These are phyloP conservation scores for Inonotus obliquus DNA, from an alignment of 1,284 basidiomycete genomes.

Conservation along the genomic window DNA sequence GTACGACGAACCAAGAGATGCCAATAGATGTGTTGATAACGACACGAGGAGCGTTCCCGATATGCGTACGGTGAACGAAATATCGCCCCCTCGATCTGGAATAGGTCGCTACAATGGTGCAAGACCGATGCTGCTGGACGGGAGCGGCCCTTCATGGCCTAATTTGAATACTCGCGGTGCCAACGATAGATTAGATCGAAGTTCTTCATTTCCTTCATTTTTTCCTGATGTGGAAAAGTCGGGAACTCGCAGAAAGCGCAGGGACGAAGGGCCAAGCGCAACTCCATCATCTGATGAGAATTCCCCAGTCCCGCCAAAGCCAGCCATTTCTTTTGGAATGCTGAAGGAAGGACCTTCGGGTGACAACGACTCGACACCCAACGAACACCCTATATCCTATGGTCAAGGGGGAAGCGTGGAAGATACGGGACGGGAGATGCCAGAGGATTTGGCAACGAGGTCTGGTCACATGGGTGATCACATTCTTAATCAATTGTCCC, in stretches of 20 bases:
- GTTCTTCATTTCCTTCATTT: background rate
- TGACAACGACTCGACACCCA: background rate
- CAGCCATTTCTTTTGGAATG: background rate
- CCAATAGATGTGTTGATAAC: background rate
- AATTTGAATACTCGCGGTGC: background rate
- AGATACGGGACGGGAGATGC: background rate
- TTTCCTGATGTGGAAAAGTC: background rate
- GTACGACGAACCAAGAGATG: slow-evolving; percentile 14
- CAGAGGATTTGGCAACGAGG: background rate
- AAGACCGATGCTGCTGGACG: background rate
- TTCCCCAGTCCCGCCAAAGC: background rate
- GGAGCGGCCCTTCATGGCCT: background rate
- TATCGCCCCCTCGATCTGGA: background rate
- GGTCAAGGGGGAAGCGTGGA: background rate
- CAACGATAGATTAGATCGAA: background rate
- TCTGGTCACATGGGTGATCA: background rate
- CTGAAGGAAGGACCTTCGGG: background rate
- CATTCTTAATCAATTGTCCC: background rate
- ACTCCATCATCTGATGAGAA: background rate
- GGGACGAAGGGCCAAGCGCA: background rate
- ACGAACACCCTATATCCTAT: background rate
- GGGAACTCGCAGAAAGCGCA: background rate
- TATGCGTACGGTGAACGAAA: background rate
- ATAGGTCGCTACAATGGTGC: background rate
- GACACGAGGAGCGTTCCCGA: background rate